Conservation (phyloP, 305 asterid genomes). For the Fraxinus floribunda region DNA sequence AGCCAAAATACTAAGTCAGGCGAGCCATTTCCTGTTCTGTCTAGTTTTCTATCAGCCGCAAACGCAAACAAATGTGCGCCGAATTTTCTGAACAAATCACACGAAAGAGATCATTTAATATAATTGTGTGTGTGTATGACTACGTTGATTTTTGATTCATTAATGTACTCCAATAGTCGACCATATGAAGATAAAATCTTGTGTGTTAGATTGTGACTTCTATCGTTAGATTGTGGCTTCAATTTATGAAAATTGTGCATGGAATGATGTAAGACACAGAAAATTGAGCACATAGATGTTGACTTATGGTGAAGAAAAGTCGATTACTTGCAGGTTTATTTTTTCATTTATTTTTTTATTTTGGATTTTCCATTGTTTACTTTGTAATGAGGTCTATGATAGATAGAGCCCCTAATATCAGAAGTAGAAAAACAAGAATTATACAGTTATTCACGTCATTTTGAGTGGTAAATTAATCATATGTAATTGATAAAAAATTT, state of each 20-base stretch:
- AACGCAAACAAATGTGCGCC: slow-evolving; percentile 50
- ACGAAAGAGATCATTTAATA: too few species aligned
- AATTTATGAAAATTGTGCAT: background rate
- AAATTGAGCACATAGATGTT: slow-evolving; percentile 37
- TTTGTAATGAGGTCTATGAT: background rate
- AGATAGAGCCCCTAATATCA: too few species aligned
- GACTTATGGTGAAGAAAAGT: slow-evolving; percentile 16
- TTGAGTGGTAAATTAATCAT: background rate
- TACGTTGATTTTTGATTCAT: too few species aligned
- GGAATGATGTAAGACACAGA: slow-evolving; percentile 18
- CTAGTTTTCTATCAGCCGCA: slow-evolving; percentile 61
- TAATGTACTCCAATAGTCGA: background rate
- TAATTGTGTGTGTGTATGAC: too few species aligned
- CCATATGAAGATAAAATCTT: background rate
- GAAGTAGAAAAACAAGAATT: too few species aligned
- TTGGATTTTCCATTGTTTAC: background rate
- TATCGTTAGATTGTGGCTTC: background rate
- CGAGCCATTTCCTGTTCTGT: slow-evolving; percentile 58
- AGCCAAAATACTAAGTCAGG: slow-evolving; percentile 21
- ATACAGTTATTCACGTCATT: too few species aligned
- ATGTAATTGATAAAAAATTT: too few species aligned
- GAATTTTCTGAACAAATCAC: slow-evolving; percentile 34
- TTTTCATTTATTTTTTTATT: background rate
- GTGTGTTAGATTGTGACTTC: background rate
- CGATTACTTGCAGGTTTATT: slow-evolving; percentile 19